These are phyloP conservation scores for Seiridium unicorne DNA, from an alignment of 2,329 filamentous ascomycete species.

Conservation along the genomic window DNA sequence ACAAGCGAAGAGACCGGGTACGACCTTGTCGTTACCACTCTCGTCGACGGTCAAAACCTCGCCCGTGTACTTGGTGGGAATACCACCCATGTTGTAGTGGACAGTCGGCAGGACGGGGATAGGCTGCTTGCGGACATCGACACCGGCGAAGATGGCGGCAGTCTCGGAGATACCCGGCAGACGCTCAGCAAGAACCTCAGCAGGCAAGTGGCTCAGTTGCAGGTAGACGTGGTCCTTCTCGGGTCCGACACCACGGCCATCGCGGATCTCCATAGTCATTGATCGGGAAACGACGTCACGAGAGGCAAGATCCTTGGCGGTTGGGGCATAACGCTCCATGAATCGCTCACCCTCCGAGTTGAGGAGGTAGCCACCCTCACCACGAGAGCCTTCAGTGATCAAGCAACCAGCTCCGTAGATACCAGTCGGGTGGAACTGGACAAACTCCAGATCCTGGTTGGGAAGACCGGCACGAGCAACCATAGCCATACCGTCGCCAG, in stretches of 20 bases:
- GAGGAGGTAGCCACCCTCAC: conserved; percentile 95
- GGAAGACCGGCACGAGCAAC: conserved; percentile 95
- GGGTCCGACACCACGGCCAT: conserved; percentile 92
- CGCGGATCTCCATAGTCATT: conserved; percentile 98
- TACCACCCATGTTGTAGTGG: conserved; percentile 99
- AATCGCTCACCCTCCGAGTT: conserved; percentile 99
- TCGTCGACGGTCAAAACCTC: conserved; percentile 90
- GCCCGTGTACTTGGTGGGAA: conserved; percentile 95
- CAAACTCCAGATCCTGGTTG: conserved; percentile 99
- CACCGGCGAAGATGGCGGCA: conserved; percentile 92
- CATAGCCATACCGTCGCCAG: conserved; percentile 99
- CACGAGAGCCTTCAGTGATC: conserved; percentile 96
- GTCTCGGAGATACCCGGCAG: conserved; percentile 98
- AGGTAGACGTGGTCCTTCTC: conserved; percentile 99
- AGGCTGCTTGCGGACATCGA: conserved; percentile 95
- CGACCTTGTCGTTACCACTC: conserved; percentile 84
- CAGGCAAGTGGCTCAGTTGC: conserved; percentile 90
- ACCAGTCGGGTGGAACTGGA: conserved; percentile 98
- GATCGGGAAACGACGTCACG: conserved; percentile 96
- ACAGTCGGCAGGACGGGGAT: conserved; percentile 96
- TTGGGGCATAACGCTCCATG: conserved; percentile 98
- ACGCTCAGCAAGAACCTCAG: conserved; percentile 91
- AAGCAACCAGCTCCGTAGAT: conserved; percentile 98
- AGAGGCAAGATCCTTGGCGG: conserved; percentile 94
- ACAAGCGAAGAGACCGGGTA: conserved; percentile 92